phyloP scores from a whole-genome alignment of 768 basidiomycete genomes.

The Podaxis sp. region DNA sequence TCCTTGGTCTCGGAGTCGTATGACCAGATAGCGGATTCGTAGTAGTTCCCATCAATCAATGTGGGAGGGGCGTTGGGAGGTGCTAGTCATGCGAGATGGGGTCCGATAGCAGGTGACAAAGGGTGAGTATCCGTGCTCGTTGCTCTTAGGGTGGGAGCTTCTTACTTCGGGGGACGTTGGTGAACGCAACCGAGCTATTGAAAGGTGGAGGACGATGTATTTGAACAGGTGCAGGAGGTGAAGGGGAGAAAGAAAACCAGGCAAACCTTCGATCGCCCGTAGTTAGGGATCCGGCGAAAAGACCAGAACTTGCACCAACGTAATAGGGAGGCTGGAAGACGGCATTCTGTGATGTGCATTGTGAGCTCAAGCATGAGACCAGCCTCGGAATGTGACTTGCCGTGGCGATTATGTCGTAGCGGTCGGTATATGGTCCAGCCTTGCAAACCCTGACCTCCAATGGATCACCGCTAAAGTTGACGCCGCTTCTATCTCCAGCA shows the following conservation, averaged over 20 bases:
- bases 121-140: background rate
- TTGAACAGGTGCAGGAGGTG: background rate
- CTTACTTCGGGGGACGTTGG: slow-evolving; percentile 38
- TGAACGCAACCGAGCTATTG: slow-evolving; percentile 33
- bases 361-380: background rate
- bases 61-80: slow-evolving; percentile 22
- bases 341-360: slow-evolving; percentile 33
- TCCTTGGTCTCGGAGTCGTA: slow-evolving; percentile 36
- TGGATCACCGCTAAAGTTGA: slow-evolving; percentile 33
- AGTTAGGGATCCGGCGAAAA: slow-evolving; percentile 13
- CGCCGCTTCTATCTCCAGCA: slow-evolving; percentile 29
- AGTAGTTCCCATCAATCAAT: slow-evolving; percentile 17
- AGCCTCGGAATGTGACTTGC: slow-evolving; percentile 26
- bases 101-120: background rate
- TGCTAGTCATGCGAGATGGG: slow-evolving; percentile 24
- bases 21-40: slow-evolving; percentile 50
- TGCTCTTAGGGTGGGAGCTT: background rate
- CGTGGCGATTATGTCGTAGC: slow-evolving; percentile 35
- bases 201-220: background rate
- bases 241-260: background rate
- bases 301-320: slow-evolving; percentile 34
- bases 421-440: slow-evolving; percentile 18
- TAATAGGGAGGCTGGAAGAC: slow-evolving; percentile 36
- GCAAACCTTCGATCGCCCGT: slow-evolving; percentile 22
- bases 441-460: slow-evolving; percentile 31